A percentile compares a stretch with the other conserved stretches of the same genome.
Evolutionary conservation across 2,329 filamentous ascomycete genomes (phyloP).

Genomic region (Annulohypoxylon truncatum): DNA sequence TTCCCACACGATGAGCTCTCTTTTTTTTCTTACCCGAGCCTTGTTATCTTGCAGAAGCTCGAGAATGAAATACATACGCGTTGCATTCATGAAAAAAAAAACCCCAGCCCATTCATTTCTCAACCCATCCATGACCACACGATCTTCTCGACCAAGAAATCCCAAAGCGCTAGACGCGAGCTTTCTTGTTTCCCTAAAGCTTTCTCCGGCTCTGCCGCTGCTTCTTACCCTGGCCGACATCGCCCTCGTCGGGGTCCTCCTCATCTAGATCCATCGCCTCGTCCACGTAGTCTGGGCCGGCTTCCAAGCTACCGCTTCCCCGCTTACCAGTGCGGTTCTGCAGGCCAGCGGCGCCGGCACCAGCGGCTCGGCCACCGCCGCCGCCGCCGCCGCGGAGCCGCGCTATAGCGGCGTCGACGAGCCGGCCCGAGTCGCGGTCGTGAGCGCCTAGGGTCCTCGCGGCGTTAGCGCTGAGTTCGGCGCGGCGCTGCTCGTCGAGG

Average conservation of each 20-base stretch:
- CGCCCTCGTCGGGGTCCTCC: constrained; percentile 60
- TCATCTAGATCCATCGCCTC: constrained; percentile 68
- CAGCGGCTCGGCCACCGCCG: too few species aligned
- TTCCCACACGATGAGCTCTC: background rate
- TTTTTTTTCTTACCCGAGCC: too few species aligned
- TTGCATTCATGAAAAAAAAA: background rate
- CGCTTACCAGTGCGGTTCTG: constrained; percentile 51
- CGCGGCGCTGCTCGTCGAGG: constrained; percentile 52
- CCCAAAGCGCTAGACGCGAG: background rate
- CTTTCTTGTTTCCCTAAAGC: constrained; percentile 53
- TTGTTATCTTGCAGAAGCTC: background rate
- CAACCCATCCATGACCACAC: too few species aligned
- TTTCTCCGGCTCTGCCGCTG: constrained; percentile 65
- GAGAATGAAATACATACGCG: background rate
- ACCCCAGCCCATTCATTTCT: background rate
- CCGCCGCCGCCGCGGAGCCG: constrained; percentile 33
- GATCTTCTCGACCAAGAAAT: too few species aligned
- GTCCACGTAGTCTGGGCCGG: constrained; percentile 56
- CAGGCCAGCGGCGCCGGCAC: constrained; percentile 23
- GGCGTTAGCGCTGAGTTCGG: background rate
- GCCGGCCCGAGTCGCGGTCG: constrained; percentile 42
- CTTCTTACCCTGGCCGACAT: constrained; percentile 60
- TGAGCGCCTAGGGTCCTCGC: constrained; percentile 37
- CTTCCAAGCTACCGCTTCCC: constrained; percentile 46
- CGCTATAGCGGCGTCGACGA: constrained; percentile 45